Conservation (phyloP, 2,329 filamentous ascomycete species). For the Penicillium brasilianum region DNA sequence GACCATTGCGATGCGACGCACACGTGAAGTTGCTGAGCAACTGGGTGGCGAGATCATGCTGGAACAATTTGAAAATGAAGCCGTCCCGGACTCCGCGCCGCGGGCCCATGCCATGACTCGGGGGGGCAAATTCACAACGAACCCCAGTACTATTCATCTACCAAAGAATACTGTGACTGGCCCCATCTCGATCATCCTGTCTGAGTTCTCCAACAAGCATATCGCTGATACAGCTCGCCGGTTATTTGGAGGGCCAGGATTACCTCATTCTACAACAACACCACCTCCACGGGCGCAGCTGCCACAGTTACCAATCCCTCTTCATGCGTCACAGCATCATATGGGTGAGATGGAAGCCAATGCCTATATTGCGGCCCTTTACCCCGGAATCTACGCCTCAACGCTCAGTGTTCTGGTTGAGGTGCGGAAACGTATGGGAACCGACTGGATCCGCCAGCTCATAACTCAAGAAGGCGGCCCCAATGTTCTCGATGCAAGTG, state of each 20-base stretch:
- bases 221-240: slow-evolving; percentile 72
- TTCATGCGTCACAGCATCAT: slow-evolving; percentile 59
- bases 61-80: slow-evolving; percentile 50
- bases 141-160: slow-evolving; percentile 74
- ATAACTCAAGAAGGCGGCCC: slow-evolving; percentile 62
- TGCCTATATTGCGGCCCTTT: slow-evolving; percentile 62
- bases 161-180: slow-evolving; percentile 71
- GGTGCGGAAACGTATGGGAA: slow-evolving; percentile 64
- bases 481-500: slow-evolving; percentile 65
- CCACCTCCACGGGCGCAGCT: slow-evolving; percentile 58
- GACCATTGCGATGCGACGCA: slow-evolving; percentile 40
- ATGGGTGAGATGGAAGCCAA: slow-evolving; percentile 68
- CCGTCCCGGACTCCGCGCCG: slow-evolving; percentile 48
- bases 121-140: slow-evolving; percentile 74
- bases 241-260: slow-evolving; percentile 74
- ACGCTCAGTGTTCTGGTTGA: slow-evolving; percentile 63
- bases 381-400: slow-evolving; percentile 66
- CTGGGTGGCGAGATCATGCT: slow-evolving; percentile 48
- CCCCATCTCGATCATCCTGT: slow-evolving; percentile 72
- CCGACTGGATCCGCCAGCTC: slow-evolving; percentile 62
- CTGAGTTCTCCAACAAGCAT: slow-evolving; percentile 73
- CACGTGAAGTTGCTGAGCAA: slow-evolving; percentile 46
- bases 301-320: slow-evolving; percentile 62
- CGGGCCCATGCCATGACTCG: slow-evolving; percentile 76
- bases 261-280: slow-evolving; percentile 79